A percentile compares a stretch with the other conserved stretches of the same genome.
These are phyloP conservation scores for Suillus sp. DNA, from an alignment of 768 basidiomycete species.

Conservation along the genomic window DNA sequence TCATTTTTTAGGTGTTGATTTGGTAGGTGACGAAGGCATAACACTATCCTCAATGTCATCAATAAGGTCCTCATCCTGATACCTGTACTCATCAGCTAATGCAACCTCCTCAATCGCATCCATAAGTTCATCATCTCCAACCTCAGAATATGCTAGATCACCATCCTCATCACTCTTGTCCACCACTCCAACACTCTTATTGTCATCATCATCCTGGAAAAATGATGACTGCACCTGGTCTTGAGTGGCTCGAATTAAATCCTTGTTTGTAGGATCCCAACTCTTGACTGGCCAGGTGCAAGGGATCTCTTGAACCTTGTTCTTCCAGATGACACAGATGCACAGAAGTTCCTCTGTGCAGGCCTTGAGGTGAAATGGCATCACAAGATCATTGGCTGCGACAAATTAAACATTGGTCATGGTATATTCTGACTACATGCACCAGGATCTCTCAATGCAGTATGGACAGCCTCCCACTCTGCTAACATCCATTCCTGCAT, in stretches of 20 bases:
- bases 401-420: background rate
- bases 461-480: background rate
- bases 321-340: background rate
- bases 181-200: background rate
- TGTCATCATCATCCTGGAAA: background rate
- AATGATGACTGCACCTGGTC: conserved; percentile 1
- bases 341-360: background rate
- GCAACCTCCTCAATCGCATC: conserved; percentile 8
- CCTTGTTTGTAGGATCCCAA: background rate
- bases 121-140: conserved; percentile 11
- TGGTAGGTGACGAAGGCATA: conserved; percentile 1
- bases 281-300: background rate
- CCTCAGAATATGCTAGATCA: background rate
- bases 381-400: background rate
- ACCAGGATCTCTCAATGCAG: background rate
- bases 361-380: background rate
- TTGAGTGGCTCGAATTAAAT: background rate
- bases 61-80: background rate
- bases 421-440: conserved; percentile 9
- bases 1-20: background rate
- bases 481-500: background rate
- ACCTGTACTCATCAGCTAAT: conserved; percentile 12
- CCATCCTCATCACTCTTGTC: background rate
- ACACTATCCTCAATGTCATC: conserved; percentile 6
- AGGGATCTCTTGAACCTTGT: background rate